Evolutionary conservation across 805 yeast species (phyloP).

Genomic region (Yarrowia deformans): DNA sequence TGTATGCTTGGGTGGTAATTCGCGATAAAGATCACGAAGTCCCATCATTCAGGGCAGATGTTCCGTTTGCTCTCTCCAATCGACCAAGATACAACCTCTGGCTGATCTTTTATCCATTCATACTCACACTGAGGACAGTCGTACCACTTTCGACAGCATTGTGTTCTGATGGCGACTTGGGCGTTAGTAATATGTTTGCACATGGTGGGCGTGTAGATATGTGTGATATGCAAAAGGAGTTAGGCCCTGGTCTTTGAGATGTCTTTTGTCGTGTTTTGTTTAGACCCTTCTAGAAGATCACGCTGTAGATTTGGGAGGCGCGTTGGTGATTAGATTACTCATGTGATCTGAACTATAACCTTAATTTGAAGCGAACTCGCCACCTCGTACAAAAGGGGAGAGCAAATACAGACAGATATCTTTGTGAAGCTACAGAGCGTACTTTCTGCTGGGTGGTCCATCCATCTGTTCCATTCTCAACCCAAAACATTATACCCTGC

Average conservation of each 20-base stretch:
- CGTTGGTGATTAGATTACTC: slow-evolving; percentile 37
- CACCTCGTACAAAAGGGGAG: too few species aligned
- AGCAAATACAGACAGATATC: too few species aligned
- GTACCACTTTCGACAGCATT: slow-evolving; percentile 50
- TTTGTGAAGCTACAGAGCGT: too few species aligned
- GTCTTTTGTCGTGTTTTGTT: background rate
- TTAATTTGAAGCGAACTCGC: background rate
- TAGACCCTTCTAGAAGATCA: slow-evolving; percentile 14
- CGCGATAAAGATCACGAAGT: too few species aligned
- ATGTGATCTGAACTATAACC: slow-evolving; percentile 18
- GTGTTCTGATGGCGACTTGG: slow-evolving; percentile 50
- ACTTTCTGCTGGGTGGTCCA: too few species aligned
- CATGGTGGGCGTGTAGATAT: slow-evolving; percentile 41
- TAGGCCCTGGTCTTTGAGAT: background rate
- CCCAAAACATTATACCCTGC: background rate
- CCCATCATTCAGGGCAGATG: too few species aligned
- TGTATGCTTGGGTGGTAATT: too few species aligned
- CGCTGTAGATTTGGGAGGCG: slow-evolving; percentile 25
- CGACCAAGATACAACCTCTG: too few species aligned
- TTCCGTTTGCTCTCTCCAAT: too few species aligned
- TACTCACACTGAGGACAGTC: slow-evolving; percentile 50
- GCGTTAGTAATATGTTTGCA: slow-evolving; percentile 50
- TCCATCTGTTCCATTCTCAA: too few species aligned
- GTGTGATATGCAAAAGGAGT: background rate
- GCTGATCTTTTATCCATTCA: background rate